Conservation (phyloP, 257 asterid genomes). For the Capsicum rhomboideum region DNA sequence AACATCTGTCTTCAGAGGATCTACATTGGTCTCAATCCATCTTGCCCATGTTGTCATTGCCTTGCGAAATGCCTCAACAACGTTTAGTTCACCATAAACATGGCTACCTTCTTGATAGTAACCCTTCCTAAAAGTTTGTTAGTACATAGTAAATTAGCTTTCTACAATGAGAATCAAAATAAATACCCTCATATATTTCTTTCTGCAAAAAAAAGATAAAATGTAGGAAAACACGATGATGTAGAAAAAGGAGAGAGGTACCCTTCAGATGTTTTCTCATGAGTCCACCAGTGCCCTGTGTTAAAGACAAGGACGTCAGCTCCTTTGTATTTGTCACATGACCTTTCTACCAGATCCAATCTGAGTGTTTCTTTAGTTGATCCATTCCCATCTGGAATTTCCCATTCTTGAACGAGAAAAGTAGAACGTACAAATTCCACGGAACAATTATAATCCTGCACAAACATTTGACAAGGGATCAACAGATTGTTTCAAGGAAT, state of each 20-base stretch:
- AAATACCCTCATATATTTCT: background rate
- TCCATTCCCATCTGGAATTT: slow-evolving; percentile 44
- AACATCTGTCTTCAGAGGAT: slow-evolving; percentile 44
- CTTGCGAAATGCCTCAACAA: slow-evolving; percentile 78
- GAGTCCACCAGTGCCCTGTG: slow-evolving; percentile 99
- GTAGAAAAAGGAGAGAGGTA: slow-evolving; percentile 14
- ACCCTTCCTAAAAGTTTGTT: slow-evolving; percentile 46
- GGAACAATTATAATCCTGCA: slow-evolving; percentile 81
- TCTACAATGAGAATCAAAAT: background rate
- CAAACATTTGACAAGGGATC: background rate
- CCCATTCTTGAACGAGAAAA: slow-evolving; percentile 74
- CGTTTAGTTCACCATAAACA: slow-evolving; percentile 64
- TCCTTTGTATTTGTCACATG: slow-evolving; percentile 75
- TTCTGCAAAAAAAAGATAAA: background rate
- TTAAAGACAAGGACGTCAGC: slow-evolving; percentile 80
- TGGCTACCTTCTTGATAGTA: slow-evolving; percentile 88
- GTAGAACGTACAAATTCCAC: slow-evolving; percentile 86
- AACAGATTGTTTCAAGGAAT: background rate
- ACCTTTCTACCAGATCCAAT: slow-evolving; percentile 69
- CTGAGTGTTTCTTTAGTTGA: slow-evolving; percentile 64
- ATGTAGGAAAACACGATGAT: background rate
- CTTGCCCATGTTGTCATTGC: slow-evolving; percentile 75
- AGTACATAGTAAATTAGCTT: background rate
- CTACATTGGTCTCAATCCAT: slow-evolving; percentile 76
- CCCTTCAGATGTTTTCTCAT: slow-evolving; percentile 93